Conservation (phyloP, 305 asterid species). For the Withania somnifera region DNA sequence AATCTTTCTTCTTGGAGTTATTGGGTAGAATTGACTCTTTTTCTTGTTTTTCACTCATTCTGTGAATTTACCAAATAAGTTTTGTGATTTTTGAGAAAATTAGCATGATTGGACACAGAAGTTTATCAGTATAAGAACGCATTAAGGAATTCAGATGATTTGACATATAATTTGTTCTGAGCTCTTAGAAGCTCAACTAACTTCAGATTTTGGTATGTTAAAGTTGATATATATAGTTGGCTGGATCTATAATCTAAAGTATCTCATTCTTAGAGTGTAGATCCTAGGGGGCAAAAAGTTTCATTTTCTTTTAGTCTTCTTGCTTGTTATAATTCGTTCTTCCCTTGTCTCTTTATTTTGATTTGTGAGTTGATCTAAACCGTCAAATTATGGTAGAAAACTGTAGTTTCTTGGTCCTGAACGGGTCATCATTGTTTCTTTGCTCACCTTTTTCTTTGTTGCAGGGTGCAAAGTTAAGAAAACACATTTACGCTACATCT, state of each 20-base stretch:
- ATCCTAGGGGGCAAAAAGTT: neutral
- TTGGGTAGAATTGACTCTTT: constrained; percentile 40
- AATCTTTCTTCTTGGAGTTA: constrained; percentile 48
- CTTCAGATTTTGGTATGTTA: neutral
- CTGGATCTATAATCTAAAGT: neutral
- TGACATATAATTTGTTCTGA: neutral
- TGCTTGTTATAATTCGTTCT: neutral
- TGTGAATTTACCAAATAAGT: neutral
- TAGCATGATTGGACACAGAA: neutral
- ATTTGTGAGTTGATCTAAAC: neutral
- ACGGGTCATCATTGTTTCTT: neutral
- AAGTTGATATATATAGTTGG: neutral
- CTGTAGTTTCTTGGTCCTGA: neutral
- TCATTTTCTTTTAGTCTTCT: neutral
- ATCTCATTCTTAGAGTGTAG: neutral
- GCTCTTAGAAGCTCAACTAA: neutral
- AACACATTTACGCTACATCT: constrained; percentile 89
- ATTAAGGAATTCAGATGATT: neutral
- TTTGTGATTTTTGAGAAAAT: neutral
- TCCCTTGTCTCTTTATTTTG: neutral
- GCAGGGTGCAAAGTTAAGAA: constrained; percentile 87
- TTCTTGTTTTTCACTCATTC: neutral
- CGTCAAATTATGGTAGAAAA: neutral
- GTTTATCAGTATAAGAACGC: neutral
- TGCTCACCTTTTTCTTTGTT: constrained; percentile 4